Evolutionary conservation across 2,329 filamentous ascomycete genomes (phyloP), one percentile per base, ranked within the genome.

Genomic region (Neocatenulostroma microsporum): DNA sequence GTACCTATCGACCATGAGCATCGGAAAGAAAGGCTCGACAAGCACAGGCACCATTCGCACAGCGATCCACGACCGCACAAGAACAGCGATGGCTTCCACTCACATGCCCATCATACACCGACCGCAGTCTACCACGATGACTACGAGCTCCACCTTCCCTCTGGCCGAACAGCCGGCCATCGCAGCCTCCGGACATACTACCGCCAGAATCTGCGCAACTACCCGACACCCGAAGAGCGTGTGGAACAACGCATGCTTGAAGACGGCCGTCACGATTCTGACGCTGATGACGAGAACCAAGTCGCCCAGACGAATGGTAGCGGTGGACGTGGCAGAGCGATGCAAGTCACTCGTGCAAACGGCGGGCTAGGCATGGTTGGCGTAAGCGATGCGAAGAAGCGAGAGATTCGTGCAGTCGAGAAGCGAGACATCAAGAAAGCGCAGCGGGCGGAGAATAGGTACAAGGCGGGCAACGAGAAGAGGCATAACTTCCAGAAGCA

Each of bases 121-220:
- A 75, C 82, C 44, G 80, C 85, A 24, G 84, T 85, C 15, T 94
- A 93, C 60, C 80, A 93, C 55, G 85, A 93, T 51, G 91, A 98
- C 29, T 88, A 85, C 54, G 91, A 96, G 62, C 74, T 98, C 36
- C 87, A 98, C 56, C 76, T 98, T 10, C 91, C 91, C 2, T 86
- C 83, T 4, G 91, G 91, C 36, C 82, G 84, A 43, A 83, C 84
- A 6, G 87, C 93, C 24, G 91, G 91, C 25, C 91, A 98, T 60
- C 78, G 91, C 31, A 91, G 85, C 6, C 66, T 94, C 36, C 82
- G 84, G 56, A 80, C 76, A 49, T 96, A 96, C 65, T 98, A 80
- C 67, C 80, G 85, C 41, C 91, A 98, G 66, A 96, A 96, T 63
- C 70, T 98, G 28, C 79, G 82, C 62, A 84, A 78, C 60, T 82